Evolutionary conservation across 2,329 filamentous ascomycete genomes (phyloP).

Genomic region (Polytolypa hystricis): DNA sequence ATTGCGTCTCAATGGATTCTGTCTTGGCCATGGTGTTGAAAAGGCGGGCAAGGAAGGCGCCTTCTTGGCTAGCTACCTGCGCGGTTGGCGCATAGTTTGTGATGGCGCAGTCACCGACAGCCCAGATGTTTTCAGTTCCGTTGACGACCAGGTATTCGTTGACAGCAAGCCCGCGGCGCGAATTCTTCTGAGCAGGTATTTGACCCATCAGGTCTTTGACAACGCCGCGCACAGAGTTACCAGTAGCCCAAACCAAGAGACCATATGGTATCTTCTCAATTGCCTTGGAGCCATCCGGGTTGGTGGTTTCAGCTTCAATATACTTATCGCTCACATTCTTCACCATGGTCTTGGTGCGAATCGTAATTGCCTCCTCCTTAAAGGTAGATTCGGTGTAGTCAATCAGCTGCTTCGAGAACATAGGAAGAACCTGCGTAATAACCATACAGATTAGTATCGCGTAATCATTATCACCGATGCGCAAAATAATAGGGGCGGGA

Average conservation of each 20-base stretch:
- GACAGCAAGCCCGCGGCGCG: conserved; percentile 84
- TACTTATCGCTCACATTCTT: conserved; percentile 90
- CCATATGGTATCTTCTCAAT: conserved; percentile 79
- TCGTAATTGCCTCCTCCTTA: conserved; percentile 95
- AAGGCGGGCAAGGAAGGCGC: conserved; percentile 82
- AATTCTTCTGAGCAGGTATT: conserved; percentile 91
- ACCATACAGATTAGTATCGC: conserved; percentile 10
- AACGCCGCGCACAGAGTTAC: conserved; percentile 82
- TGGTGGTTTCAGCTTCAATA: conserved; percentile 78
- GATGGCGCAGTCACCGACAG: conserved; percentile 91
- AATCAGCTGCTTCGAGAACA: conserved; percentile 98
- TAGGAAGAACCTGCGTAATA: conserved; percentile 61
- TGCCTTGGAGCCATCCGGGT: conserved; percentile 74
- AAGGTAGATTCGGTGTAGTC: conserved; percentile 99
- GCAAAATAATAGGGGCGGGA: neutral
- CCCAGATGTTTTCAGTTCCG: conserved; percentile 94
- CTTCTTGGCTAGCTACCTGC: conserved; percentile 92
- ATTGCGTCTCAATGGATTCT: conserved; percentile 64
- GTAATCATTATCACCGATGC: too few species aligned
- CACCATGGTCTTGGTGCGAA: conserved; percentile 98
- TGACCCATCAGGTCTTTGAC: conserved; percentile 84
- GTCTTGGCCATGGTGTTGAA: conserved; percentile 99
- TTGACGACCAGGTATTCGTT: conserved; percentile 99
- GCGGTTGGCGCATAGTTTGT: conserved; percentile 96
- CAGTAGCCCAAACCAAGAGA: conserved; percentile 94